Conservation (phyloP, 805 yeast genomes). For the Suhomyces sp. region DNA sequence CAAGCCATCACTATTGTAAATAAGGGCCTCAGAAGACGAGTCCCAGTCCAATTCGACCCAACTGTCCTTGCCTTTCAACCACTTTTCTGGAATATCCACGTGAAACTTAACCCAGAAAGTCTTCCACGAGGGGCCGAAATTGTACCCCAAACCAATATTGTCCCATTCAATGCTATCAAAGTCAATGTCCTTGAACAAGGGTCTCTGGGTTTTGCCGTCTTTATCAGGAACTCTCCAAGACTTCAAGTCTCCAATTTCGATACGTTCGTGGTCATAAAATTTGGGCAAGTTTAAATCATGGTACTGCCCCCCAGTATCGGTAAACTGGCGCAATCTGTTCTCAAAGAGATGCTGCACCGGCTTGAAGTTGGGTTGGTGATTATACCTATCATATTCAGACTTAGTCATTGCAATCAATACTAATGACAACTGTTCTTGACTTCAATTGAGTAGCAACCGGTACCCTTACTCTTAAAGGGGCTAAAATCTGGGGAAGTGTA, state of each 20-base stretch:
- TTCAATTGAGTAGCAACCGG: neutral
- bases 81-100: conserved; percentile 59
- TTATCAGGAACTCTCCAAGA: conserved; percentile 71
- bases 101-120: conserved; percentile 87
- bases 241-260: conserved; percentile 48
- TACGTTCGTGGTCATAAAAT: conserved; percentile 64
- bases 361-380: conserved; percentile 61
- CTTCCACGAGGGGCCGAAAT: conserved; percentile 95
- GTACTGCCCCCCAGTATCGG: conserved; percentile 72
- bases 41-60: conserved; percentile 78
- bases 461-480: neutral
- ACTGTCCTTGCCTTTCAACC: conserved; percentile 47
- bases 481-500: neutral
- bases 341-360: conserved; percentile 74
- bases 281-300: conserved; percentile 70
- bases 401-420: neutral
- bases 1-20: conserved; percentile 62
- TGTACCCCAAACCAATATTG: conserved; percentile 64
- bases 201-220: conserved; percentile 50
- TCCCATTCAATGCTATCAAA: conserved; percentile 47
- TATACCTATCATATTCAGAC: conserved; percentile 10
- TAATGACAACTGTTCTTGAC: too few species aligned
- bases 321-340: conserved; percentile 72
- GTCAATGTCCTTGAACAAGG: conserved; percentile 57
- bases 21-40: conserved; percentile 79